phyloP scores from a whole-genome alignment of 2,329 filamentous ascomycete species.

The Xylaria sp. region DNA sequence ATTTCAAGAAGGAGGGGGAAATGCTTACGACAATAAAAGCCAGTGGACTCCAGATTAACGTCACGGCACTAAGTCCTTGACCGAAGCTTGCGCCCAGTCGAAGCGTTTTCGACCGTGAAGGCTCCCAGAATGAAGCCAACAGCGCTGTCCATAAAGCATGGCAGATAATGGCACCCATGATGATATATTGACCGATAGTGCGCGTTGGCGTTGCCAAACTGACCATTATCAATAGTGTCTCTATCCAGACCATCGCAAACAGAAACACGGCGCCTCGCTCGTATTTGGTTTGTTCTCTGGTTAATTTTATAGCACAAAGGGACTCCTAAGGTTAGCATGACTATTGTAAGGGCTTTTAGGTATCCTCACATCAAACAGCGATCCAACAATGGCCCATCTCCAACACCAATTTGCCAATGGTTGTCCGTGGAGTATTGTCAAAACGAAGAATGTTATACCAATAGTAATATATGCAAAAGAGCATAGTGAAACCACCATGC shows the following conservation, averaged over 20 bases:
- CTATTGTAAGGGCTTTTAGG: neutral
- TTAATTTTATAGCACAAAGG: constrained; percentile 10
- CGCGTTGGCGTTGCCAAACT: constrained; percentile 8
- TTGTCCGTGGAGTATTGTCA: neutral
- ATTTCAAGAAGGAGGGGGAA: neutral
- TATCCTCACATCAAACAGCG: constrained; percentile 31
- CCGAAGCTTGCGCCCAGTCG: constrained; percentile 20
- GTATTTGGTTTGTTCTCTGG: neutral
- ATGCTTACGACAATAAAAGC: constrained; percentile 24
- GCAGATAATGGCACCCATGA: constrained; percentile 9
- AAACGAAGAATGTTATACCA: neutral
- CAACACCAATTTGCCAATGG: constrained; percentile 27
- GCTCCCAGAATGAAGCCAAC: constrained; percentile 15
- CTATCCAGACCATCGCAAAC: neutral
- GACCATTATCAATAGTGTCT: constrained; percentile 7
- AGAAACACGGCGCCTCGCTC: neutral
- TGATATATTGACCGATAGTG: constrained; percentile 9
- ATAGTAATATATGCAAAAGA: constrained; percentile 1
- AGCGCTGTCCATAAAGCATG: constrained; percentile 28
- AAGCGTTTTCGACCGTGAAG: neutral
- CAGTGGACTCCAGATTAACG: constrained; percentile 22
- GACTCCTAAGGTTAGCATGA: constrained; percentile 21
- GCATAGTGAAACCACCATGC: neutral
- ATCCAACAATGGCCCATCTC: constrained; percentile 25
- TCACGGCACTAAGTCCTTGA: constrained; percentile 18